Evolutionary conservation across 1,139 yeast species (phyloP).

Genomic region (Pichia sp.): DNA sequence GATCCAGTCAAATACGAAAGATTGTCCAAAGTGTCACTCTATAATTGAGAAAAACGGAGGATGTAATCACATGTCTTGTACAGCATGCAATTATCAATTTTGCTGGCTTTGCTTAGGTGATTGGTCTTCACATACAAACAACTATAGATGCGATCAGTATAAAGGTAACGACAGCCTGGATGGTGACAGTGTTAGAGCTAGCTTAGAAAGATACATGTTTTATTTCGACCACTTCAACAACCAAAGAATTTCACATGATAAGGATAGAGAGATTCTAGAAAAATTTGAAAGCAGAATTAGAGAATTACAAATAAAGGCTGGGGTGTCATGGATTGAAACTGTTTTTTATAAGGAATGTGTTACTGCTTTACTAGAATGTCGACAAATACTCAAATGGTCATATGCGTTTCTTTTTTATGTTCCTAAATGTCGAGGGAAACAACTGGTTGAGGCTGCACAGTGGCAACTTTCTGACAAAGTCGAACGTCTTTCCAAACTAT

Average conservation of each 20-base stretch:
- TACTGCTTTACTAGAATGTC: conserved; percentile 57
- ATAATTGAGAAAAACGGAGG: conserved; percentile 78
- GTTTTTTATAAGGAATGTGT: conserved; percentile 78
- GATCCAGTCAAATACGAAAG: conserved; percentile 84
- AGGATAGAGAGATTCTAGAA: conserved; percentile 62
- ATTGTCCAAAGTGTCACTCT: conserved; percentile 66
- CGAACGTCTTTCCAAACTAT: conserved; percentile 72
- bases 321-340: conserved; percentile 85
- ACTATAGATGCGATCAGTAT: conserved; percentile 65
- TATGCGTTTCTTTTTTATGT: conserved; percentile 78
- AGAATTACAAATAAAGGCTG: conserved; percentile 56
- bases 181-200: neutral
- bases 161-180: conserved; percentile 35
- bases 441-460: conserved; percentile 73
- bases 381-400: conserved; percentile 86
- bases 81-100: conserved; percentile 70
- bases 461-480: conserved; percentile 67
- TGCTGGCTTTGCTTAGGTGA: conserved; percentile 89
- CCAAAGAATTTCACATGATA: conserved; percentile 73
- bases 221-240: conserved; percentile 71
- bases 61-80: conserved; percentile 92
- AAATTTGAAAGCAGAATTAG: conserved; percentile 63
- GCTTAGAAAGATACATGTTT: conserved; percentile 64
- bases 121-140: conserved; percentile 71
- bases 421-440: conserved; percentile 42